Percentiles rank a stretch among this genome's conserved stretches.
Conservation (phyloP, 163 green algal genomes). For the Chlorella variabilis region DNA sequence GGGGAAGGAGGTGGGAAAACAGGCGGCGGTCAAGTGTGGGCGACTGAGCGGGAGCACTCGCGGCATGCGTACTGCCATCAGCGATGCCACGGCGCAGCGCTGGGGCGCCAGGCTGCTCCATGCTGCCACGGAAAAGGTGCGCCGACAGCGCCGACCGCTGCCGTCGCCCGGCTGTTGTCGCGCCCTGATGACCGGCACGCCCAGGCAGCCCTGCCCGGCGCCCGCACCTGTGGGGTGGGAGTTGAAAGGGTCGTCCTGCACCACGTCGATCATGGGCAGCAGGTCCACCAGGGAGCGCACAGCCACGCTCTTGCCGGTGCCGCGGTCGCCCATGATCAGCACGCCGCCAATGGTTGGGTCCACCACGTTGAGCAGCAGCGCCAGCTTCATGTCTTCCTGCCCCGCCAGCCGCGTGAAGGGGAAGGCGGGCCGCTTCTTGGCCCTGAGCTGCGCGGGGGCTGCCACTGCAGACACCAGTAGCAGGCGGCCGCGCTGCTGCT, state of each 20-base stretch:
- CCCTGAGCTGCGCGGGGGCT: neutral
- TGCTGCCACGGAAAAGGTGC: no score
- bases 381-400: constrained; percentile 96
- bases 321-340: constrained; percentile 97
- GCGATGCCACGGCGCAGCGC: no score
- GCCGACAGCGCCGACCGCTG: no score
- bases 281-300: constrained; percentile 91
- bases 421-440: constrained; percentile 71
- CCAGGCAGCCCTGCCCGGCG: no score
- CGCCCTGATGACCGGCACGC: no score
- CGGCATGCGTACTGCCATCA: no score
- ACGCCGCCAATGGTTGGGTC: constrained; percentile 93
- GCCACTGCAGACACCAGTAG: neutral
- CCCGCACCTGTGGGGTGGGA: constrained; percentile 69
- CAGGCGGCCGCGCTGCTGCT: neutral
- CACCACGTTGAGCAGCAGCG: constrained; percentile 93
- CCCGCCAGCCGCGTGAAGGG: constrained; percentile 88
- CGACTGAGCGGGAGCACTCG: no score
- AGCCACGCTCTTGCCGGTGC: constrained; percentile 92
- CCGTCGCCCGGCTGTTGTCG: no score
- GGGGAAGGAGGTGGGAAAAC: no score
- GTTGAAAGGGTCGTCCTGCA: constrained; percentile 93
- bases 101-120: no score
- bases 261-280: constrained; percentile 90
- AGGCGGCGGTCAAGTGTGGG: no score